Evolutionary conservation across 176 grass and related monocot genomes (phyloP).

Genomic region (Oryza brachyantha): DNA sequence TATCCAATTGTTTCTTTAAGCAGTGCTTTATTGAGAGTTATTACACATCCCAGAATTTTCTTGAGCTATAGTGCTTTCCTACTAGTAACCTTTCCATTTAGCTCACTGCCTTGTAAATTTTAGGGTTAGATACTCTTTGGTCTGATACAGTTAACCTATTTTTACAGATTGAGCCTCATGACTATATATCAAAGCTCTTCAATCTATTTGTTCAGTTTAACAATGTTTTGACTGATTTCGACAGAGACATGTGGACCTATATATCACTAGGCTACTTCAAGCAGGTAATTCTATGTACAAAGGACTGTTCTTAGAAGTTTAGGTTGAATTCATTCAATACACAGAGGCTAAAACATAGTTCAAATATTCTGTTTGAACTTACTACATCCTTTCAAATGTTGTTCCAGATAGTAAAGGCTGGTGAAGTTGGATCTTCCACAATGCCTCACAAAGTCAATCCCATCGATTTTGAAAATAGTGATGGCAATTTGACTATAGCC

Average conservation of each 20-base stretch:
- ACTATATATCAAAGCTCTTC: slow-evolving; percentile 94
- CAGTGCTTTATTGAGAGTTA: neutral
- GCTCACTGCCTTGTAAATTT: neutral
- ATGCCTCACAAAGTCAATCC: slow-evolving; percentile 99
- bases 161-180: slow-evolving; percentile 92
- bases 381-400: neutral
- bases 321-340: neutral
- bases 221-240: slow-evolving; percentile 83
- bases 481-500: slow-evolving; percentile 68
- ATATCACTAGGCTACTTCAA: slow-evolving; percentile 97
- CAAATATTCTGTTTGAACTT: slow-evolving; percentile 18
- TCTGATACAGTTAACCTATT: slow-evolving; percentile 29
- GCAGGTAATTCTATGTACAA: slow-evolving; percentile 58
- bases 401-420: slow-evolving; percentile 78
- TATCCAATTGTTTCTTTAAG: neutral
- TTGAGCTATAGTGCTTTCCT: neutral
- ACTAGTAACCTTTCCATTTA: neutral
- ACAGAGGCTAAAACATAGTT: neutral
- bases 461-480: slow-evolving; percentile 99
- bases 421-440: slow-evolving; percentile 94
- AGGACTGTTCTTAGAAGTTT: neutral
- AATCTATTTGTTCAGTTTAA: slow-evolving; percentile 86
- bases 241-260: slow-evolving; percentile 91
- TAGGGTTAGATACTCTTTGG: slow-evolving; percentile 12
- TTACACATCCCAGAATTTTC: neutral